phyloP scores from a whole-genome alignment of 805 yeast species.

The Saturnispora besseyi region DNA sequence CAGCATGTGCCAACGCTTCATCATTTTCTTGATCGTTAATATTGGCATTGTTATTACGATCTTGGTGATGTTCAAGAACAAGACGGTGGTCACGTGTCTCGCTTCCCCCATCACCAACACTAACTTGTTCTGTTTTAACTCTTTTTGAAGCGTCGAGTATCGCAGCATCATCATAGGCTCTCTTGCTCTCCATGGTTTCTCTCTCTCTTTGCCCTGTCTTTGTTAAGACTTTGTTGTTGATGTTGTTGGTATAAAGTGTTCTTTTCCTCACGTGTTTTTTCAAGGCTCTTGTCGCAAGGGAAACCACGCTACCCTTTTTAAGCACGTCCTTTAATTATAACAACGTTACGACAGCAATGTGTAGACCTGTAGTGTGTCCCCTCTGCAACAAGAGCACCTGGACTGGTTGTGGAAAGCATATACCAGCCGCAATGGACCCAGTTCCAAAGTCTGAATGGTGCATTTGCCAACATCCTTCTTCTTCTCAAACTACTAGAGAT shows the following conservation, averaged over 20 bases:
- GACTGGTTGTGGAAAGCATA: slow-evolving; percentile 40
- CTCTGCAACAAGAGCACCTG: slow-evolving; percentile 29
- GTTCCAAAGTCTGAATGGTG: slow-evolving; percentile 33
- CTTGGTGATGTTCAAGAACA: neutral
- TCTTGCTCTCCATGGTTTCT: neutral
- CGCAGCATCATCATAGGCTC: neutral
- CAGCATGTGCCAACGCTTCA: slow-evolving; percentile 2
- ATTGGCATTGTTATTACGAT: neutral
- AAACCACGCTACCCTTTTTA: neutral
- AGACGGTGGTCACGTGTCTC: slow-evolving; percentile 3
- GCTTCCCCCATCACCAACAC: neutral
- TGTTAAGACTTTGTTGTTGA: neutral
- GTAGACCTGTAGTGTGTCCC: slow-evolving; percentile 29
- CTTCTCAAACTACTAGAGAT: slow-evolving; percentile 20
- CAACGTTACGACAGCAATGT: slow-evolving; percentile 21
- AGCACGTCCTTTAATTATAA: neutral
- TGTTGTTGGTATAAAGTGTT: neutral
- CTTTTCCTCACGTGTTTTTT: slow-evolving; percentile 4
- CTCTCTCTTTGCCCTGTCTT: neutral
- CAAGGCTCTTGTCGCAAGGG: neutral
- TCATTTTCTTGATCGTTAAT: slow-evolving; percentile 1
- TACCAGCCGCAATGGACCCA: slow-evolving; percentile 33
- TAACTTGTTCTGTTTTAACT: neutral
- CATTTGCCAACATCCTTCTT: slow-evolving; percentile 24
- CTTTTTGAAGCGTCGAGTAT: neutral